Percentiles rank a stretch among this genome's conserved stretches.
phyloP scores from a whole-genome alignment of 495 filamentous ascomycete species.

The Xylaria venustula region DNA sequence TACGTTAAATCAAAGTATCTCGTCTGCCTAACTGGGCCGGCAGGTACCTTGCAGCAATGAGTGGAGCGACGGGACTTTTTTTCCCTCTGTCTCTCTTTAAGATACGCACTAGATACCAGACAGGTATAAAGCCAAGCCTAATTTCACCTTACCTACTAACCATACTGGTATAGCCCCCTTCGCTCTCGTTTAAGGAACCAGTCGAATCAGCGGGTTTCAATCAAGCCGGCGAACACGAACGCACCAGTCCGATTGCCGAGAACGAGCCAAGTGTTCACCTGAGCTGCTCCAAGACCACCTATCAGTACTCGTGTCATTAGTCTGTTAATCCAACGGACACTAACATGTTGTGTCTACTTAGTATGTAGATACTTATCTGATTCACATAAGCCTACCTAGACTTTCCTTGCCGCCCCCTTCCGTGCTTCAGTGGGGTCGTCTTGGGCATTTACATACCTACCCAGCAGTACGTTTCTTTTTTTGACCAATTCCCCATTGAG shows the following conservation, averaged over 20 bases:
- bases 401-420: too few relatives aligned
- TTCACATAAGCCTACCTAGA: too few relatives aligned
- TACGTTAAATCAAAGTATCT: neutral
- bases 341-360: neutral
- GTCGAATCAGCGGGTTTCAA: slow-evolving; percentile 8
- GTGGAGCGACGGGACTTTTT: neutral
- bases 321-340: too few relatives aligned
- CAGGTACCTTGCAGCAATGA: neutral
- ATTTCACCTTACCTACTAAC: too few relatives aligned
- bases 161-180: too few relatives aligned
- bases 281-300: neutral
- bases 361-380: too few relatives aligned
- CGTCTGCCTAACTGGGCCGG: neutral
- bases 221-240: slow-evolving; percentile 5
- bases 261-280: neutral
- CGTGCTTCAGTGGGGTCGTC: too few relatives aligned
- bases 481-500: too few relatives aligned
- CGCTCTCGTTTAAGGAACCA: slow-evolving; percentile 3
- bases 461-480: neutral
- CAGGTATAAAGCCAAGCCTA: neutral
- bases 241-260: slow-evolving; percentile 2
- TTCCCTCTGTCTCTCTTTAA: neutral
- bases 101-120: too few relatives aligned
- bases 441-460: too few relatives aligned
- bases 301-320: neutral